Base-by-base conservation (phyloP, 495 filamentous ascomycete genomes). In the Lentithecium fluviatile region DNA sequence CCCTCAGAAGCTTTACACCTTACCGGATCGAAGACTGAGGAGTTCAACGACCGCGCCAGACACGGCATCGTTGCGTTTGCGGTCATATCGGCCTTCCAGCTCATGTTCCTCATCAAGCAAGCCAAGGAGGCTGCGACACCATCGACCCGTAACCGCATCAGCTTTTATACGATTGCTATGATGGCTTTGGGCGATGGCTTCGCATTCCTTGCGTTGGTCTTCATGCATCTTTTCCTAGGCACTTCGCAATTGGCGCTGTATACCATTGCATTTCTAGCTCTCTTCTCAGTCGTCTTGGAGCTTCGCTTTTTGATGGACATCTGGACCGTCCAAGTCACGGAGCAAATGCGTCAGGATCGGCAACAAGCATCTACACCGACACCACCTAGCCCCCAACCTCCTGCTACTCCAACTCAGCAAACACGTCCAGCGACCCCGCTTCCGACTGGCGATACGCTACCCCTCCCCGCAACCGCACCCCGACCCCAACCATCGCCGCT, bases 111-210 rank as follows among this genome's bases (percentile, higher is more conserved):
- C 45, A 83, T 93, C 61, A 75, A 82, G 45, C 94, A 98, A 74
- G 88, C 95, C 76, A 93, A 91, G 71, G 90, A 97, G 65, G 84
- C 91, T 3, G 90, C 84, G 32, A 98, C 94, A 5, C 93, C 94
- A n/a, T 97, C 92, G 1, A 98, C 93, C 0, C 78, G 90, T 43
- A 93, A 90, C 63, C 83, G 94, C 15, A 82, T 97, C 70, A 96
- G 93, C 76, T 90, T 95, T 73, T 91, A 87, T 71, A 93, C 90
- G 0, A 83, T 91, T 58, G 82, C 82, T 50, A 84, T 90, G 69
- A 90, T 97, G 84, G 78, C 89, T n/a, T 78, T 96, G 52, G 90
- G 87, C 13, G 94, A 97, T 73, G 88, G 88, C 8, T 84, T 89
- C 56, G 75, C 75, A 0, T 76, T 75, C 37, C 77, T 91, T 38